Conservation (phyloP, 2,329 filamentous ascomycete genomes). For the Aspergillus texensis region DNA sequence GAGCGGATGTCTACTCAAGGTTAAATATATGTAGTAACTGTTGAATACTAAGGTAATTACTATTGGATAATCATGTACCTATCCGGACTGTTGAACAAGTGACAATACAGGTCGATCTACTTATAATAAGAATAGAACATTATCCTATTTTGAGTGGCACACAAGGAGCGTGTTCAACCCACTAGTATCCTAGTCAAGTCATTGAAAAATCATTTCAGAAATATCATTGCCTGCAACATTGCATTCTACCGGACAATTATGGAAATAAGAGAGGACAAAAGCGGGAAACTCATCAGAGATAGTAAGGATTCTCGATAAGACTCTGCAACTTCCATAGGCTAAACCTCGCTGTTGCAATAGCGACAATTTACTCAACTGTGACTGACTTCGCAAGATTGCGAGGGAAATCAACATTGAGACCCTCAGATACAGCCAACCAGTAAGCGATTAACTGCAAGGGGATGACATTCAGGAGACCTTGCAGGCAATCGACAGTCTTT, state of each 20-base stretch:
- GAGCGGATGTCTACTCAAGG: too few species aligned
- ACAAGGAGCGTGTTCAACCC: not conserved
- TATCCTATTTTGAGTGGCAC: not conserved
- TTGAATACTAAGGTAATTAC: not conserved
- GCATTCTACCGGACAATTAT: slow-evolving; percentile 12
- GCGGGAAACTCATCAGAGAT: not conserved
- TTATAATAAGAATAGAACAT: not conserved
- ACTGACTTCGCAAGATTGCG: slow-evolving; percentile 99
- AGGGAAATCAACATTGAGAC: slow-evolving; percentile 96
- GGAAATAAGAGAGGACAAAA: not conserved
- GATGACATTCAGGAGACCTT: slow-evolving; percentile 97
- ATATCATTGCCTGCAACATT: not conserved
- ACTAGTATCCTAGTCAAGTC: not conserved
- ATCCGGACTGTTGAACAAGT: not conserved
- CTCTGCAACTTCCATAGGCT: not conserved
- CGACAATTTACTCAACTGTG: slow-evolving; percentile 80
- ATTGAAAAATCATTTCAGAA: not conserved
- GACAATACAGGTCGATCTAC: not conserved
- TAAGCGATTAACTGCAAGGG: slow-evolving; percentile 97
- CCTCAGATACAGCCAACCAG: slow-evolving; percentile 96
- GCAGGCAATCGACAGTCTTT: slow-evolving; percentile 89
- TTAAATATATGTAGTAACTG: not conserved
- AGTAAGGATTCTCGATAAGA: not conserved
- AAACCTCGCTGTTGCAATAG: not conserved
- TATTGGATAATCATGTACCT: too few species aligned